Percentiles rank a stretch among this genome's conserved stretches.
Conservation (phyloP, 78 protist genomes). For the Dictyostelium citrinum region DNA sequence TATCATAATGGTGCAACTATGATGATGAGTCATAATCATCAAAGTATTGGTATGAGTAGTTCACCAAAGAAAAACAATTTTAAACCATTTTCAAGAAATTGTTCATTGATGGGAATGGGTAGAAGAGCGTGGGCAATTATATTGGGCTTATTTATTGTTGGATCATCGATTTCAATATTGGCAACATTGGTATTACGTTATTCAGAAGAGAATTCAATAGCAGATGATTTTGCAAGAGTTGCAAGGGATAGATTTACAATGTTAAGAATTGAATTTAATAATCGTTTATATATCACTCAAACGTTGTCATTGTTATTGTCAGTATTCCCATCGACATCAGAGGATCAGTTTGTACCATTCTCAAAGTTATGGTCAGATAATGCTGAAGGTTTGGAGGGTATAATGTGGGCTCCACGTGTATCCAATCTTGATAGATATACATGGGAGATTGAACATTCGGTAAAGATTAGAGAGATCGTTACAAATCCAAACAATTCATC, state of each 20-base stretch:
- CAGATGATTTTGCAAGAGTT: slow-evolving; percentile 47
- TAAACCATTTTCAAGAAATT: slow-evolving; percentile 32
- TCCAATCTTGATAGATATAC: background rate
- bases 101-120: slow-evolving; percentile 63
- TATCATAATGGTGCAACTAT: background rate
- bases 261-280: slow-evolving; percentile 45
- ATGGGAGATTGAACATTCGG: slow-evolving; percentile 23
- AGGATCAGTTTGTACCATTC: slow-evolving; percentile 41
- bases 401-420: slow-evolving; percentile 71
- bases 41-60: background rate
- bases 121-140: slow-evolving; percentile 72
- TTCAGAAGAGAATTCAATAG: slow-evolving; percentile 24
- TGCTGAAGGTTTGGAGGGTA: slow-evolving; percentile 56
- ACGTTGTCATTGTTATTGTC: slow-evolving; percentile 42
- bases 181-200: slow-evolving; percentile 42
- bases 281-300: slow-evolving; percentile 37
- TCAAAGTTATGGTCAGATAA: slow-evolving; percentile 40
- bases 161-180: slow-evolving; percentile 41
- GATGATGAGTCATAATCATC: background rate
- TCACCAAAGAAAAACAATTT: slow-evolving; percentile 10
- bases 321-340: slow-evolving; percentile 43
- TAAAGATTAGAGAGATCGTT: slow-evolving; percentile 1
- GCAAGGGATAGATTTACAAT: slow-evolving; percentile 66
- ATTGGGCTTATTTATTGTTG: slow-evolving; percentile 53
- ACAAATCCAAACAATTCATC: background rate